Evolutionary conservation across 2,329 filamentous ascomycete species (phyloP).

Genomic region (Zymoseptoria passerinii): DNA sequence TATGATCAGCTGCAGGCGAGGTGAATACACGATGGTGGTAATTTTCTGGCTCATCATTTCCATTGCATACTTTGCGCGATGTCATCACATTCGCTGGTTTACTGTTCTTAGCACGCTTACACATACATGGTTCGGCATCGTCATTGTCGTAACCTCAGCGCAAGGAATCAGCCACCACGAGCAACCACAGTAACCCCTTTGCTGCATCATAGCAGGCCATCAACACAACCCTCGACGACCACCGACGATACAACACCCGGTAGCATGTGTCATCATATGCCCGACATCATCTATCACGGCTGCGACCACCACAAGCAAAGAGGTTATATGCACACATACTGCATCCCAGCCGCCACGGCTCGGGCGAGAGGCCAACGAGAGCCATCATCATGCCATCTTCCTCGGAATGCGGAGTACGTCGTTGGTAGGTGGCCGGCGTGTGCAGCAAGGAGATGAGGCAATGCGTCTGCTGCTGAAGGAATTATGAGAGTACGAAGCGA

Average conservation of each 20-base stretch:
- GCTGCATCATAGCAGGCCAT: not conserved
- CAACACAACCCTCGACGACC: not conserved
- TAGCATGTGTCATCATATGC: constrained; percentile 1
- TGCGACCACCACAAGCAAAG: constrained; percentile 1
- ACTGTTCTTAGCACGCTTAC: not conserved
- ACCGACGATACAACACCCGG: not conserved
- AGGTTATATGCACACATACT: not conserved
- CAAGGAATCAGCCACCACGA: not conserved
- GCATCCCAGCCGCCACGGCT: constrained; percentile 1
- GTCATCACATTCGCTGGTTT: not conserved
- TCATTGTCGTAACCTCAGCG: not conserved
- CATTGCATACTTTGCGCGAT: not conserved
- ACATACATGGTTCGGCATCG: not conserved
- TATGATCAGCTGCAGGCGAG: not conserved
- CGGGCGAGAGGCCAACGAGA: not conserved
- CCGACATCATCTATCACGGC: constrained; percentile 1
- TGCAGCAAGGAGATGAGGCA: not conserved
- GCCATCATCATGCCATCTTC: constrained; percentile 1
- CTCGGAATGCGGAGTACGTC: not conserved
- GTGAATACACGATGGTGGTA: not conserved
- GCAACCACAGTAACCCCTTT: not conserved
- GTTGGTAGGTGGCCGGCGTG: not conserved
- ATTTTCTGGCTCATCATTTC: not conserved
- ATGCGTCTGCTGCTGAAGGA: not conserved
- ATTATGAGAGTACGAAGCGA: not conserved